Evolutionary conservation across 306 rosid genomes (phyloP), one percentile per base, ranked within the genome.

Genomic region (Vicia sativa): DNA sequence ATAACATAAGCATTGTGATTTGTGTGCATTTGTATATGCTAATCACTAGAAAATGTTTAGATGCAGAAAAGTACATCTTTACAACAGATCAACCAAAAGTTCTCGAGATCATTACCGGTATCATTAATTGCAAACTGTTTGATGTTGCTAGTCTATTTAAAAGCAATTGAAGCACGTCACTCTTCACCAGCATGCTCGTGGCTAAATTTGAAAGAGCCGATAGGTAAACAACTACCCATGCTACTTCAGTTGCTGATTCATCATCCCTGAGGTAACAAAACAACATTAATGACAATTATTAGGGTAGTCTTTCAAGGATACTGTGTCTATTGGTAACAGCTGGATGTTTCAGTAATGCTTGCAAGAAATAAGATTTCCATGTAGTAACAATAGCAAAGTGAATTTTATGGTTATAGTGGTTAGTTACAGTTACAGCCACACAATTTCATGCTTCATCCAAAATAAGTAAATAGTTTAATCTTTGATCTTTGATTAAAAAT

Each of bases 151-250:
- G 81, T 83, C 91, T 84, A 59, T 88, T 79, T 62, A 85, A 92
- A 19, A 95, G 96, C 70, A 95, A 81, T 79, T 84, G 91, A 80
- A 88, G 87, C 62, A 82, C 87, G 38, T 87, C 92, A 7, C 85
- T 84, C 89, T 88, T 87, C 87, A 85, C 89, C 69, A 90, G 79
- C 82, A 87, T 70, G 68, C 86, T 26, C 39, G 87, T 84, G 63
- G 96, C 97, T 39, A 84, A 63, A 77, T 95, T 87, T 80, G 97
- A 90, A 79, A 90, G 96, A 13, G 97, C 96, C 10, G 97, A 90
- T 13, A 95, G 89, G 82, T 95, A 95, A 71, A 88, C 97, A 64
- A 87, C 86, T 45, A 95, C 95, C 99, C 97, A 95, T 62, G 95
- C 96, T 70, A 90, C 92, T 82, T 95, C 99, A 73, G 97, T 95